Base-by-base conservation (phyloP, 768 basidiomycete species). In the Pholiota microspora region DNA sequence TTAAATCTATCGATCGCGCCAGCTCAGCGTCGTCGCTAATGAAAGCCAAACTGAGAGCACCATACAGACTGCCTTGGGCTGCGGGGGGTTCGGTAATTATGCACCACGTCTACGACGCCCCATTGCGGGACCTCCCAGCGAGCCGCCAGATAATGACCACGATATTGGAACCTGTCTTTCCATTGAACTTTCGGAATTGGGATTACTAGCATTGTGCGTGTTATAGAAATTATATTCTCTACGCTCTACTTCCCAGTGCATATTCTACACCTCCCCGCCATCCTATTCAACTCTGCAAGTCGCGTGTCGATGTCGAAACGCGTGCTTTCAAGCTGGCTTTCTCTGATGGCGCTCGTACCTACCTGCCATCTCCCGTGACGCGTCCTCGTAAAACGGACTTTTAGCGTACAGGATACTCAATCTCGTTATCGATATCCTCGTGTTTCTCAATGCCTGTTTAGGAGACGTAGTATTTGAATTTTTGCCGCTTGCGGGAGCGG, bases 341-440 rank as follows among this genome's bases (percentile, higher is more conserved):
- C 21, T 42, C 40, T 42, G 21, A 18, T 12, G 21, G 18, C 21
- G 18, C 7, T 16, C 21, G 40, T 42, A 42, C 40, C 40, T 42
- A 42, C 21, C 21, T 42, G 40, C 21, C 36, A 38, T n/a, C 18
- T 16, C 18, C 18, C 7, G 23, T 42, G 40, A 42, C 40, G n/a
- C 21, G 9, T 16, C 7, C 40, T 42, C 40, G 21, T 21, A 42
- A 40, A 23, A 38, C n/a, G 36, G 18, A 8, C 7, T 42, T 21
- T 42, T 34, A 51, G 50, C 10, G 10, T 42, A 51, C 50, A 51
- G 50, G 50, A 42, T 31, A 31, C 40, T 24, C 31, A 40, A 28
- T 51, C 40, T 25, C 50, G 50, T 44, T 42, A 51, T 40, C 18
- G 38, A 40, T 51, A 51, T 51, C 21, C 50, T 34, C 50, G 28